phyloP scores from a whole-genome alignment of 2,329 filamentous ascomycete genomes.

The Fusarium coffeatum region DNA sequence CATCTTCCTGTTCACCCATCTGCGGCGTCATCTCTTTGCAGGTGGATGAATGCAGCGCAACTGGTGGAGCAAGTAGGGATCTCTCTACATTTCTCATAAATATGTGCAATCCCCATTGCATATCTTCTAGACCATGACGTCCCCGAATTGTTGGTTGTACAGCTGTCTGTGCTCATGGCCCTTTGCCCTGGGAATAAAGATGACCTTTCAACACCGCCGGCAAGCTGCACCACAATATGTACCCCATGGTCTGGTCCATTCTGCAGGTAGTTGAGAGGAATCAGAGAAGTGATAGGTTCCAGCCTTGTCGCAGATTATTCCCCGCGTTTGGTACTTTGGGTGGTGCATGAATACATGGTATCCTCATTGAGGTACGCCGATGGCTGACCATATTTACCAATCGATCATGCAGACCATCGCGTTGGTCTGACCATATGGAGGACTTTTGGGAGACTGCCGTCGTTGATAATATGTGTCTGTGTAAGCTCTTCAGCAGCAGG shows the following conservation, averaged over 20 bases:
- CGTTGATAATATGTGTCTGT: too few relatives aligned
- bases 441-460: too few relatives aligned
- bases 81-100: too few relatives aligned
- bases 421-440: too few relatives aligned
- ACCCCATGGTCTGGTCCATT: constrained; percentile 59
- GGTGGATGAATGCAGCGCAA: too few relatives aligned
- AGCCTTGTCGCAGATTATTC: background rate
- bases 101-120: constrained; percentile 58
- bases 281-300: background rate
- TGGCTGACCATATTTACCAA: too few relatives aligned
- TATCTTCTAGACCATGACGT: constrained; percentile 53
- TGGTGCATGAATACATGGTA: background rate
- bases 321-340: background rate
- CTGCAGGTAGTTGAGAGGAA: too few relatives aligned
- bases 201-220: constrained; percentile 66
- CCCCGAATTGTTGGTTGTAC: constrained; percentile 67
- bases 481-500: background rate
- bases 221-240: constrained; percentile 64
- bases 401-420: too few relatives aligned
- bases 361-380: background rate
- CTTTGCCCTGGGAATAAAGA: constrained; percentile 64
- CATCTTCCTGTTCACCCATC: background rate
- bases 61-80: too few relatives aligned
- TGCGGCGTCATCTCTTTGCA: background rate
- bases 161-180: constrained; percentile 66